A percentile compares a stretch with the other conserved stretches of the same genome.
Evolutionary conservation across 768 basidiomycete genomes (phyloP).

Genomic region (Naematelia encephala): DNA sequence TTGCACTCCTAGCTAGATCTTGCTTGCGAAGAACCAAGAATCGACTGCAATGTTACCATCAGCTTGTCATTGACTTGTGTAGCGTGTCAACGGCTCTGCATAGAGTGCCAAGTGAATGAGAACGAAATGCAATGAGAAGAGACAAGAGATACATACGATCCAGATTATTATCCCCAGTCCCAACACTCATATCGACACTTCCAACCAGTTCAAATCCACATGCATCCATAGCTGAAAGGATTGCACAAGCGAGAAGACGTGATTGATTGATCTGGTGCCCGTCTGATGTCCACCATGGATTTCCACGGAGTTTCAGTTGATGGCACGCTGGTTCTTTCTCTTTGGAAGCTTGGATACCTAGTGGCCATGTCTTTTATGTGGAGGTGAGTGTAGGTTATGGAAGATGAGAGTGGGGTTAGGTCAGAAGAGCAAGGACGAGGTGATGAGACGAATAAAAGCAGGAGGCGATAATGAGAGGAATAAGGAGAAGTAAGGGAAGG

Average conservation of each 20-base stretch:
- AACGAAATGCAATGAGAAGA: not conserved
- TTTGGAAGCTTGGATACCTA: constrained; percentile 32
- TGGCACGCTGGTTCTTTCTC: constrained; percentile 29
- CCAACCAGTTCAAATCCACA: constrained; percentile 39
- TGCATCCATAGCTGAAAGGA: constrained; percentile 37
- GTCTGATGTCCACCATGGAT: constrained; percentile 38
- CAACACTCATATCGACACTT: constrained; percentile 42
- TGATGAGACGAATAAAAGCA: no score
- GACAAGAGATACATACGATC: constrained; percentile 7
- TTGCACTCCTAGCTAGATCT: constrained; percentile 11
- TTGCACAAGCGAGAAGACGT: constrained; percentile 21
- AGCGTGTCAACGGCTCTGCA: no score
- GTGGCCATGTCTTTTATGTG: constrained; percentile 42
- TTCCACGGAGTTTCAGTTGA: constrained; percentile 38
- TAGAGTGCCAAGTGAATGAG: not conserved
- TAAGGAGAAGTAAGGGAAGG: no score
- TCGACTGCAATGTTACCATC: constrained; percentile 26
- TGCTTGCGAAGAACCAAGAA: constrained; percentile 41
- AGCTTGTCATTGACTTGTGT: no score
- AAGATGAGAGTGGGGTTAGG: not conserved
- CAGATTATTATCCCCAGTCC: constrained; percentile 14
- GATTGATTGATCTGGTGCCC: constrained; percentile 28
- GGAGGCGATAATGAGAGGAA: no score
- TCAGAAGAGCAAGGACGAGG: not conserved
- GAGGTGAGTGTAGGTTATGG: not conserved